A percentile compares a stretch with the other conserved stretches of the same genome.
These are phyloP conservation scores for Sanghuangporus baumii DNA, from an alignment of 1,284 basidiomycete genomes.

Conservation along the genomic window DNA sequence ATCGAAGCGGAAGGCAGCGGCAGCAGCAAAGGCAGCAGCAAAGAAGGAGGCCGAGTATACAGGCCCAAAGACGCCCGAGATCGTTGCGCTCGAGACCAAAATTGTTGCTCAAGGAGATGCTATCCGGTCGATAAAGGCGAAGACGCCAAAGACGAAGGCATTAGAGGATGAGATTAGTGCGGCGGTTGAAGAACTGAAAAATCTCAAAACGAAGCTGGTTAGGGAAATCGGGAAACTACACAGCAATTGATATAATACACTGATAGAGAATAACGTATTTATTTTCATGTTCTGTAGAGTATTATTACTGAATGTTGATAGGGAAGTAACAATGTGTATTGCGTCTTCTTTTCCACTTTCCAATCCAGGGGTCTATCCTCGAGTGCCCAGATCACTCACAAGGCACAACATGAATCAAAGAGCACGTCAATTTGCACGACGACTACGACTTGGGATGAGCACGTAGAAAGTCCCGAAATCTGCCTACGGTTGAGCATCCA, in stretches of 20 bases:
- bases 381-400: neutral
- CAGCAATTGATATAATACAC: neutral
- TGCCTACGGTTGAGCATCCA: neutral
- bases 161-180: conserved; percentile 40
- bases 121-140: conserved; percentile 64
- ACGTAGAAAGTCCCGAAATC: neutral
- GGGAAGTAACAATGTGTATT: neutral
- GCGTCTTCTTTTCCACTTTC: neutral
- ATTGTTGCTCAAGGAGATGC: conserved; percentile 69
- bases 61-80: conserved; percentile 60
- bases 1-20: conserved; percentile 50
- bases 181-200: conserved; percentile 46
- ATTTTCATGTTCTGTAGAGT: neutral
- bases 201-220: conserved; percentile 59
- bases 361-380: neutral
- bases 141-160: conserved; percentile 58
- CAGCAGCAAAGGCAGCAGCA: conserved; percentile 24
- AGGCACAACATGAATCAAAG: neutral
- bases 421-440: neutral
- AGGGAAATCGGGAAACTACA: conserved; percentile 7
- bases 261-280: neutral
- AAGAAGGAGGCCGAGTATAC: conserved; percentile 26
- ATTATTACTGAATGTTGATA: neutral
- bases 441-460: no score
- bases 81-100: conserved; percentile 60